Conservation (phyloP, 331 rosid genomes). For the Rosa hybrid region DNA sequence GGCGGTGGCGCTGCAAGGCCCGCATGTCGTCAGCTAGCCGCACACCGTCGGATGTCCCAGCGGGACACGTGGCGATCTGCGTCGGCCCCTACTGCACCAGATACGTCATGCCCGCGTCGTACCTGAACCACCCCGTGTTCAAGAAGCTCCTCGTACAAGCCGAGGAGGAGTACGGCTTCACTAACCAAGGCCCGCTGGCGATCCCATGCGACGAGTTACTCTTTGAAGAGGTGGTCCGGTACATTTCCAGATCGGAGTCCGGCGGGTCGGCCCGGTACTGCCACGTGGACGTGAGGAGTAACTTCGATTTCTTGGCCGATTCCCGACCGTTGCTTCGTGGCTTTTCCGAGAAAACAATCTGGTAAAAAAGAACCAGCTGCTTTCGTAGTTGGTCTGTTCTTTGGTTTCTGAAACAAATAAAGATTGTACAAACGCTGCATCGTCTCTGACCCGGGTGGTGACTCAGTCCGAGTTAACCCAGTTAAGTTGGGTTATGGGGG, state of each 20-base stretch:
- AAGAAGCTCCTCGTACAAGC: constrained; percentile 70
- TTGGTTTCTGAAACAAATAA: background rate
- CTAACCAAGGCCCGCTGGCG: constrained; percentile 60
- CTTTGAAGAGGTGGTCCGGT: constrained; percentile 65
- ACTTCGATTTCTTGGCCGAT: constrained; percentile 71
- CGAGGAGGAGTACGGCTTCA: constrained; percentile 85
- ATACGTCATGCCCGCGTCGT: constrained; percentile 66
- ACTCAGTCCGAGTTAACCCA: constrained; percentile 25
- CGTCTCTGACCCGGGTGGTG: constrained; percentile 39
- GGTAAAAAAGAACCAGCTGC: constrained; percentile 27
- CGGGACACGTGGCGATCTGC: constrained; percentile 88
- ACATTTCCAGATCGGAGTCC: constrained; percentile 60
- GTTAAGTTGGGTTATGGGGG: background rate
- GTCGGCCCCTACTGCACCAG: constrained; percentile 64
- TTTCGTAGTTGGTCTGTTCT: background rate
- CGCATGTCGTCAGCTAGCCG: constrained; percentile 52
- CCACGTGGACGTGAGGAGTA: constrained; percentile 48
- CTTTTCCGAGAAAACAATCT: constrained; percentile 54
- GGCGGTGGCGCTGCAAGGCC: constrained; percentile 89
- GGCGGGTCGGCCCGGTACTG: constrained; percentile 50
- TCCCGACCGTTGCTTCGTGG: constrained; percentile 79
- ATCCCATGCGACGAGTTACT: constrained; percentile 85
- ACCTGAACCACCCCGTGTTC: constrained; percentile 90
- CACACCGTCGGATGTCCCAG: constrained; percentile 79
- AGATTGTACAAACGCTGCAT: background rate